Percentiles rank a stretch among this genome's conserved stretches.
These are phyloP conservation scores for Botryotinia narcissicola DNA, from an alignment of 2,329 filamentous ascomycete genomes.

Conservation along the genomic window DNA sequence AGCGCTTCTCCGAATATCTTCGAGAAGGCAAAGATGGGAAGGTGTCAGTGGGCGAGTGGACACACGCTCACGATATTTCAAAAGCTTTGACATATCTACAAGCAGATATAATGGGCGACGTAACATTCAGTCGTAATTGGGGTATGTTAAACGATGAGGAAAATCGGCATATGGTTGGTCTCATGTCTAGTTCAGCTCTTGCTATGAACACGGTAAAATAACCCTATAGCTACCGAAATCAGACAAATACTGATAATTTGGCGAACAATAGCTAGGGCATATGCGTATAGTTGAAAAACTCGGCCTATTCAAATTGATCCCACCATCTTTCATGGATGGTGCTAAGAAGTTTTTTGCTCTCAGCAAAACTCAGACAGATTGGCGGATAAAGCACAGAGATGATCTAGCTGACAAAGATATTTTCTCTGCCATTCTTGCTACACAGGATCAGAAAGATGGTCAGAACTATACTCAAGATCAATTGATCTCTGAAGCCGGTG, in stretches of 20 bases:
- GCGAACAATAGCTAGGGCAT: not conserved
- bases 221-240: not conserved
- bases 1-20: not conserved
- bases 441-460: not conserved
- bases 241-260: not conserved
- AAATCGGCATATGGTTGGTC: not conserved
- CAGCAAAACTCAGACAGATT: not conserved
- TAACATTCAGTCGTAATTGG: slow-evolving; percentile 2
- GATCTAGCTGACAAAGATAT: not conserved
- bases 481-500: not conserved
- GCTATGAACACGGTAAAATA: slow-evolving; percentile 1
- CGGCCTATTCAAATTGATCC: not conserved
- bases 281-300: not conserved
- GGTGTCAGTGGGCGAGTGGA: not conserved
- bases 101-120: slow-evolving; percentile 2
- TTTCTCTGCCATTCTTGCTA: not conserved
- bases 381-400: not conserved
- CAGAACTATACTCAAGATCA: not conserved
- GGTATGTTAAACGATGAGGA: not conserved
- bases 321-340: not conserved
- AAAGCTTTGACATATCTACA: not conserved
- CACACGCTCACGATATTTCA: not conserved
- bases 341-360: not conserved
- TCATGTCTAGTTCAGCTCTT: not conserved
- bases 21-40: not conserved